A percentile compares a stretch with the other conserved stretches of the same genome.
phyloP scores from a whole-genome alignment of 768 basidiomycete genomes.

The Termitomyces sp. region DNA sequence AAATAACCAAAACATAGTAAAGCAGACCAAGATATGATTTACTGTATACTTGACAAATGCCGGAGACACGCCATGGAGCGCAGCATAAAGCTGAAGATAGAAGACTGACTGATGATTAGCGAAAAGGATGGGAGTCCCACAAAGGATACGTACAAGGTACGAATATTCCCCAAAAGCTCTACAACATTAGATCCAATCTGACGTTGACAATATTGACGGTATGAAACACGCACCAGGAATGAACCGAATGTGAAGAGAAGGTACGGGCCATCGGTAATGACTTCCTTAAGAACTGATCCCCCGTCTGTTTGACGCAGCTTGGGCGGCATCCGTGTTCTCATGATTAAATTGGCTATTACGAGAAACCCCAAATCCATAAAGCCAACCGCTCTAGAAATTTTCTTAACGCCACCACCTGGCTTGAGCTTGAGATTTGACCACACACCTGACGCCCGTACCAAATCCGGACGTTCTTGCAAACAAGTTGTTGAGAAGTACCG shows the following conservation, averaged over 20 bases:
- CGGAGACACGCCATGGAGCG: constrained; percentile 30
- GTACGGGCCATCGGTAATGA: constrained; percentile 36
- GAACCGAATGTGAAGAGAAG: constrained; percentile 34
- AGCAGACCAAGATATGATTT: not conserved
- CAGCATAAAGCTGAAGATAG: constrained; percentile 45
- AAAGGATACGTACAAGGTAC: constrained; percentile 36
- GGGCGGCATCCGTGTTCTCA: constrained; percentile 35
- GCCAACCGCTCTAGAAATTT: constrained; percentile 31
- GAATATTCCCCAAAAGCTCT: constrained; percentile 45
- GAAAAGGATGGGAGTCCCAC: not conserved
- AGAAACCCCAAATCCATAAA: constrained; percentile 41
- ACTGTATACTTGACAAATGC: constrained; percentile 41
- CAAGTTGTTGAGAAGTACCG: constrained; percentile 46
- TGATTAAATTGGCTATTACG: constrained; percentile 34
- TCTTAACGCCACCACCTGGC: constrained; percentile 14
- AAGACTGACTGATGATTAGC: constrained; percentile 29
- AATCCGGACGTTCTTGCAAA: constrained; percentile 31
- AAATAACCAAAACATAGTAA: not conserved
- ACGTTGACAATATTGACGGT: not conserved
- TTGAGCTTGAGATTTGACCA: constrained; percentile 12
- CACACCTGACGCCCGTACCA: constrained; percentile 36
- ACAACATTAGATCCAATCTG: not conserved
- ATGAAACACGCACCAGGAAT: constrained; percentile 23
- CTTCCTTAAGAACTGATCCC: constrained; percentile 22
- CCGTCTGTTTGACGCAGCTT: constrained; percentile 14